Evolutionary conservation across 306 rosid genomes (phyloP).

Genomic region (Cicer yamashitae): DNA sequence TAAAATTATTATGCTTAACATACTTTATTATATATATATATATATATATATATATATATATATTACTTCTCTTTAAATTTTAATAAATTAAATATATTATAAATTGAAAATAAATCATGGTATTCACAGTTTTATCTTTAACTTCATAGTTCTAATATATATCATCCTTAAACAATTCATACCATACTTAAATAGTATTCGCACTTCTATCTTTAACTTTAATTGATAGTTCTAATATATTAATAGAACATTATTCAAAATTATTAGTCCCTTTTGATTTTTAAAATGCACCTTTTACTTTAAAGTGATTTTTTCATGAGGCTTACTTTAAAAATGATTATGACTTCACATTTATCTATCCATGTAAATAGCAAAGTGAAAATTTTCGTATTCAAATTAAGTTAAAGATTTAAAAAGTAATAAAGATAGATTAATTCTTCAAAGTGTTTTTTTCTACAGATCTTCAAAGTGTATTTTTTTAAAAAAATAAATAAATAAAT

Average conservation of each 20-base stretch:
- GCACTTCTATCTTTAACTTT: neutral
- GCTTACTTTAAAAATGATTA: too few relatives aligned
- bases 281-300: slow-evolving; percentile 10
- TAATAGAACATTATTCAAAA: too few relatives aligned
- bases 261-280: neutral
- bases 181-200: neutral
- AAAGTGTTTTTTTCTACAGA: neutral
- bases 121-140: too few relatives aligned
- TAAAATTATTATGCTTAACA: neutral
- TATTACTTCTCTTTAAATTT: too few relatives aligned
- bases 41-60: neutral
- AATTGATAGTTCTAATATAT: too few relatives aligned
- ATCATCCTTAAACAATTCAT: too few relatives aligned
- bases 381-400: neutral
- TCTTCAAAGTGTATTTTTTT: neutral
- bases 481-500: neutral
- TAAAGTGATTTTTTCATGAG: neutral
- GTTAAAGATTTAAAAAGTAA: neutral
- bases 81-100: too few relatives aligned
- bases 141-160: too few relatives aligned
- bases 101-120: too few relatives aligned
- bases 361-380: neutral
- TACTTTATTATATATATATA: neutral
- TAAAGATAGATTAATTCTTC: neutral
- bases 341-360: neutral